Conservation (phyloP, 2,329 filamentous ascomycete species). For the Fusarium odoratissimum region DNA sequence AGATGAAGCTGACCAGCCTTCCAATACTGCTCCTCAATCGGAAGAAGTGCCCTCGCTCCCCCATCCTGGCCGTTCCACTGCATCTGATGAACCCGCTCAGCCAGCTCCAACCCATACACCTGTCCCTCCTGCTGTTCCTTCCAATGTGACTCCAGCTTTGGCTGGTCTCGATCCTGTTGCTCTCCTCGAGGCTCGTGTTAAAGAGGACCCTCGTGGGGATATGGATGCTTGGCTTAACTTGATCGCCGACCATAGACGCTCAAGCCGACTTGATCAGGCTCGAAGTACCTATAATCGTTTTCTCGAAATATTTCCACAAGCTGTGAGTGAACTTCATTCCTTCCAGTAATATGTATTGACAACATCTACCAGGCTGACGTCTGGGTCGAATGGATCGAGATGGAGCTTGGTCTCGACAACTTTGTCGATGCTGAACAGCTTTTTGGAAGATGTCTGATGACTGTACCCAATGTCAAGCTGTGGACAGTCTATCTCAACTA, state of each 20-base stretch:
- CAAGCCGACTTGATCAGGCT: slow-evolving; percentile 84
- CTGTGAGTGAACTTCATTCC: slow-evolving; percentile 71
- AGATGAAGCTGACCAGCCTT: slow-evolving; percentile 55
- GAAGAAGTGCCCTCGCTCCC: slow-evolving; percentile 26
- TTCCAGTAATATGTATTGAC: slow-evolving; percentile 24
- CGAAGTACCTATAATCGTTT: slow-evolving; percentile 87
- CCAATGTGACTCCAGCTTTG: slow-evolving; percentile 52
- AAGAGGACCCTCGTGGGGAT: slow-evolving; percentile 92
- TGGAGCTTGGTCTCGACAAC: slow-evolving; percentile 90
- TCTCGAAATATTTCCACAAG: slow-evolving; percentile 86
- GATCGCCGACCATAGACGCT: slow-evolving; percentile 85
- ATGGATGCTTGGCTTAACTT: slow-evolving; percentile 91
- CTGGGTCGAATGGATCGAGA: slow-evolving; percentile 88
- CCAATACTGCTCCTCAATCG: slow-evolving; percentile 29
- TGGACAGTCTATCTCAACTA: slow-evolving; percentile 97
- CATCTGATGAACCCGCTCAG: slow-evolving; percentile 40
- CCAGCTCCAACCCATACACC: slow-evolving; percentile 25
- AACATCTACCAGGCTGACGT: slow-evolving; percentile 78
- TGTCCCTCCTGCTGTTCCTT: slow-evolving; percentile 40
- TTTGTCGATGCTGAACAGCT: slow-evolving; percentile 83
- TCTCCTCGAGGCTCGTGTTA: slow-evolving; percentile 88
- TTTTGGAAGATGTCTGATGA: slow-evolving; percentile 82
- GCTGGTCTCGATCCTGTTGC: slow-evolving; percentile 74
- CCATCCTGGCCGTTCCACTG: slow-evolving; percentile 29
- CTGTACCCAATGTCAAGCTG: slow-evolving; percentile 83